phyloP scores from a whole-genome alignment of 2,329 filamentous ascomycete genomes.

The Thermothelomyces thermophilus region DNA sequence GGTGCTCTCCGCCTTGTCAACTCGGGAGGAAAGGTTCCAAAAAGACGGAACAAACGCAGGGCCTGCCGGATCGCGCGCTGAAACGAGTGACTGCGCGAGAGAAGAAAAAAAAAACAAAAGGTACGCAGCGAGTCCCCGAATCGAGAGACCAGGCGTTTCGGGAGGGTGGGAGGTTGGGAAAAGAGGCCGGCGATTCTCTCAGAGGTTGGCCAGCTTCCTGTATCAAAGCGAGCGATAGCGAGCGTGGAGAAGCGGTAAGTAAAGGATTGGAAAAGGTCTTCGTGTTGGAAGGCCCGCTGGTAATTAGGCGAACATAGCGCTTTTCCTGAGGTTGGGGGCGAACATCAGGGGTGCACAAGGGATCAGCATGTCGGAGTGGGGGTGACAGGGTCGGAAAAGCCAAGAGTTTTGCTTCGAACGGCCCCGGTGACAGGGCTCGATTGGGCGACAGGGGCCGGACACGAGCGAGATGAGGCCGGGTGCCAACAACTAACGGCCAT shows the following conservation, averaged over 20 bases:
- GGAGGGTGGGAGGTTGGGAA: neutral
- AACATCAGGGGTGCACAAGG: conserved; percentile 1
- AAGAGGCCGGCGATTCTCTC: neutral
- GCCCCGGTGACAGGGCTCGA: neutral
- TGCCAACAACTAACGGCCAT: neutral
- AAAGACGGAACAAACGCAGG: neutral
- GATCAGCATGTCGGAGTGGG: neutral
- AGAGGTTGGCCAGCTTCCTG: neutral
- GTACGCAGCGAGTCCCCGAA: neutral
- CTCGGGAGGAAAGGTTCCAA: too few relatives aligned
- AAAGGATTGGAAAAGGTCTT: neutral
- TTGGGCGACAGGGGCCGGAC: neutral
- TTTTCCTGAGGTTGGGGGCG: neutral
- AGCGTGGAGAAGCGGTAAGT: neutral
- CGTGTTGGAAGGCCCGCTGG: neutral
- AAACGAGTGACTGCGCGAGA: conserved; percentile 12
- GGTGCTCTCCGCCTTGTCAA: too few relatives aligned
- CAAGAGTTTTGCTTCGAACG: conserved; percentile 4
- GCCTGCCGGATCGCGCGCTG: conserved; percentile 1
- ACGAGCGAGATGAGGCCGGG: conserved; percentile 14
- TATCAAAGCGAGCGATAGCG: conserved; percentile 2
- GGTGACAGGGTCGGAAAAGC: neutral
- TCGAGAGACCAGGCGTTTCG: neutral
- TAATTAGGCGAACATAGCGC: conserved; percentile 5
- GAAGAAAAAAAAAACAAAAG: too few relatives aligned